phyloP scores from a whole-genome alignment of 176 grass and related monocot species.

The Phragmites australis region DNA sequence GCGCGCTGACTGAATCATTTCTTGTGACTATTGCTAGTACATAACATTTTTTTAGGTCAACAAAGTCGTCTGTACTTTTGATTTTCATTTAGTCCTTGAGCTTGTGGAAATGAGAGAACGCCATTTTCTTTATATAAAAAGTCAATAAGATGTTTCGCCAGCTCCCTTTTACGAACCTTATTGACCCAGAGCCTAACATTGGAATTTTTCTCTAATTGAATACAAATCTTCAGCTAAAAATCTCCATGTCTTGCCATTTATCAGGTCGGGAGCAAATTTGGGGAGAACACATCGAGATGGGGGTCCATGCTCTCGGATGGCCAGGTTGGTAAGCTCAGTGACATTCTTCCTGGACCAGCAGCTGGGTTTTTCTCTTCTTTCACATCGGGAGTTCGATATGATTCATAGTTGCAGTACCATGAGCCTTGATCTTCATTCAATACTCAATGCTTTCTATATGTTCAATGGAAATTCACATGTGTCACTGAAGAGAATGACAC shows the following conservation, averaged over 20 bases:
- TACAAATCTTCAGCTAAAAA: constrained; percentile 25
- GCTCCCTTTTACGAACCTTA: neutral
- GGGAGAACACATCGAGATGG: constrained; percentile 95
- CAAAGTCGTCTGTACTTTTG: neutral
- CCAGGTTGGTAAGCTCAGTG: constrained; percentile 87
- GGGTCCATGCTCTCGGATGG: constrained; percentile 98
- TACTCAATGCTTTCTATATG: neutral
- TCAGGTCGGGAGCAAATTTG: constrained; percentile 98
- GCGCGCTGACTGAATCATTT: neutral
- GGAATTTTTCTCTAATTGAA: neutral
- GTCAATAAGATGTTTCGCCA: neutral
- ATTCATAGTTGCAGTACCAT: constrained; percentile 46
- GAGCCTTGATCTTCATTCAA: constrained; percentile 13
- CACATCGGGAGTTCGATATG: constrained; percentile 74
- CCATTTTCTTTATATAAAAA: neutral
- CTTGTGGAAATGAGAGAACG: neutral
- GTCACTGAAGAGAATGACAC: neutral
- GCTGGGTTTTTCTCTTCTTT: constrained; percentile 91
- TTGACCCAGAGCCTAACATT: neutral
- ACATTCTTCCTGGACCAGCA: constrained; percentile 93
- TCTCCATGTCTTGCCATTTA: constrained; percentile 4
- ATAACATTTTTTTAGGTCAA: neutral
- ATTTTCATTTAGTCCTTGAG: neutral
- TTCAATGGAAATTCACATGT: neutral
- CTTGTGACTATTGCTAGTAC: constrained; percentile 12